Evolutionary conservation across 2,329 filamentous ascomycete species (phyloP).

Genomic region (Diaporthe sp.): DNA sequence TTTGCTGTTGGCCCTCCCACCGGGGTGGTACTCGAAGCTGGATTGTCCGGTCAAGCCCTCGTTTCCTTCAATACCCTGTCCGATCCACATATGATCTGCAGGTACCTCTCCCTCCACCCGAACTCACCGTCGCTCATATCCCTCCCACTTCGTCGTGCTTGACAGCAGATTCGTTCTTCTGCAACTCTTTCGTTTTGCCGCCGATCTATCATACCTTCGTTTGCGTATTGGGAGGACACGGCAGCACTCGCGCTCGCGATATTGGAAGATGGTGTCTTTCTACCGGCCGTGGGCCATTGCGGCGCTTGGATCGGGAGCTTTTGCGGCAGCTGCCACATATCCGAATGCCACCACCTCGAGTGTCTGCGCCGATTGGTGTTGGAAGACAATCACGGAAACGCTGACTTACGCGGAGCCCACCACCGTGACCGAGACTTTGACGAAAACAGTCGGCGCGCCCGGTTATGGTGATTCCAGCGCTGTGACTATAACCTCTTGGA

Average conservation of each 20-base stretch:
- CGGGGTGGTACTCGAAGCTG: slow-evolving; percentile 30
- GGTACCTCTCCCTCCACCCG: slow-evolving; percentile 19
- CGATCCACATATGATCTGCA: slow-evolving; percentile 34
- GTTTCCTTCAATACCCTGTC: slow-evolving; percentile 23
- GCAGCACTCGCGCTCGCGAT: slow-evolving; percentile 14
- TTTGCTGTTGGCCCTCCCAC: slow-evolving; percentile 31
- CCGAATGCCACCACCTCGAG: slow-evolving; percentile 30
- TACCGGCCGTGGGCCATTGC: slow-evolving; percentile 32
- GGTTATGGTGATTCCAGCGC: neutral
- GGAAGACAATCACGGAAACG: slow-evolving; percentile 32
- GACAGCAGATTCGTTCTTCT: slow-evolving; percentile 32
- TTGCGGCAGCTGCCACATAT: slow-evolving; percentile 22
- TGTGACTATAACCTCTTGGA: slow-evolving; percentile 18
- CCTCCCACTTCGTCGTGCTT: slow-evolving; percentile 26
- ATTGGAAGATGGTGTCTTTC: slow-evolving; percentile 37
- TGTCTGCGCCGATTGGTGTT: slow-evolving; percentile 34
- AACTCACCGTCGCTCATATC: slow-evolving; percentile 27
- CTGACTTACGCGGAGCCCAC: slow-evolving; percentile 13
- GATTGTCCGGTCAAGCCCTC: slow-evolving; percentile 27
- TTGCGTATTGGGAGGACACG: slow-evolving; percentile 27
- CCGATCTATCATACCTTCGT: slow-evolving; percentile 34
- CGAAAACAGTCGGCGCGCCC: neutral
- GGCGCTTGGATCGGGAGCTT: slow-evolving; percentile 29
- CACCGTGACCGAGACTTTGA: slow-evolving; percentile 14
- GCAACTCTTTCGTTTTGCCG: slow-evolving; percentile 33